Conservation (phyloP, 805 yeast genomes). For the Suhomyces faveliae region DNA sequence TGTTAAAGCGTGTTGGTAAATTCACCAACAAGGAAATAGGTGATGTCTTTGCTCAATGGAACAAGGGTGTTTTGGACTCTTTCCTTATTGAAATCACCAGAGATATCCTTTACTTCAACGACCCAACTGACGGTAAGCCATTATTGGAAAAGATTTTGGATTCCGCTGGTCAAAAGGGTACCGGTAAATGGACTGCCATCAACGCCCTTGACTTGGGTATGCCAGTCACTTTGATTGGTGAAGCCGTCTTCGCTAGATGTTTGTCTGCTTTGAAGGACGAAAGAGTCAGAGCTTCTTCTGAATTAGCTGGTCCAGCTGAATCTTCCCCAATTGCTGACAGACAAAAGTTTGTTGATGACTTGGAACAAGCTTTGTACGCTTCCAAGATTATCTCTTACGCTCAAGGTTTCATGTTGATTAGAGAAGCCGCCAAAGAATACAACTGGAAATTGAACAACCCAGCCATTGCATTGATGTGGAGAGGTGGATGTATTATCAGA, state of each 20-base stretch:
- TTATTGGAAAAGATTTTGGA: slow-evolving; percentile 95
- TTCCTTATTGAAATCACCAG: slow-evolving; percentile 96
- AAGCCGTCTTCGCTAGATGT: slow-evolving; percentile 97
- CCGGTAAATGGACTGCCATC: slow-evolving; percentile 99
- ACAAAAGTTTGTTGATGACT: slow-evolving; percentile 81
- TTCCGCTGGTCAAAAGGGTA: slow-evolving; percentile 98
- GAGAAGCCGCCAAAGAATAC: slow-evolving; percentile 97
- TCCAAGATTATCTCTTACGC: slow-evolving; percentile 98
- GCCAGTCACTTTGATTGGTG: slow-evolving; percentile 98
- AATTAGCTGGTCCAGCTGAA: slow-evolving; percentile 79
- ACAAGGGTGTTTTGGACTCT: slow-evolving; percentile 95
- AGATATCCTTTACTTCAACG: slow-evolving; percentile 87
- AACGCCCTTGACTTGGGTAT: slow-evolving; percentile 96
- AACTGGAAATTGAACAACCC: slow-evolving; percentile 98
- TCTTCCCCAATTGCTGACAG: slow-evolving; percentile 68
- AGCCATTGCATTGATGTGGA: slow-evolving; percentile 98
- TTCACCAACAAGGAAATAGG: slow-evolving; percentile 89
- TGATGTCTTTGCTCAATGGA: slow-evolving; percentile 89
- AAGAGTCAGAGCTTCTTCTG: slow-evolving; percentile 80
- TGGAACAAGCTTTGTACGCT: slow-evolving; percentile 97
- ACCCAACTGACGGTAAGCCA: slow-evolving; percentile 83
- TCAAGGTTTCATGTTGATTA: slow-evolving; percentile 98
- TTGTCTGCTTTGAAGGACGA: slow-evolving; percentile 89
- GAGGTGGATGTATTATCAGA: slow-evolving; percentile 99
- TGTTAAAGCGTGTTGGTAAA: slow-evolving; percentile 91